Conservation (phyloP, 768 basidiomycete species). For the Termitomyces sp. region DNA sequence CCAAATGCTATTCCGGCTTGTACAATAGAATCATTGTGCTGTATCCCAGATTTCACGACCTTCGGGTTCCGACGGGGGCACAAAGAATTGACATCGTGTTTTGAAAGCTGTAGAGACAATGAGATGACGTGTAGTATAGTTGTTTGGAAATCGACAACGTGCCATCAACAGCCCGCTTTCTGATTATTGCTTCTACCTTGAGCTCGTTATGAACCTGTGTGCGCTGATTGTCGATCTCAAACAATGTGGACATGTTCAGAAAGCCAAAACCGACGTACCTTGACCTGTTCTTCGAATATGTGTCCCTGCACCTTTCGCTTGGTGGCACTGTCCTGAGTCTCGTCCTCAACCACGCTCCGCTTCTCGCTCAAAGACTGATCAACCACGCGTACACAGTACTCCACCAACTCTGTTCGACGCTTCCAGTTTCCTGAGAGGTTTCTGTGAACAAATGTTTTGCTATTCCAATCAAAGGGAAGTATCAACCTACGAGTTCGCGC, state of each 20-base stretch:
- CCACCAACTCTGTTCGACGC: slow-evolving; percentile 67
- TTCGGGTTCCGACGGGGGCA: slow-evolving; percentile 63
- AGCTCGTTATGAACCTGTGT: slow-evolving; percentile 77
- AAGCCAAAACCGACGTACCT: slow-evolving; percentile 38
- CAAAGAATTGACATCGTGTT: slow-evolving; percentile 78
- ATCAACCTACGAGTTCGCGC: slow-evolving; percentile 76
- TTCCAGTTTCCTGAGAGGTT: slow-evolving; percentile 58
- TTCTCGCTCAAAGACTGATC: slow-evolving; percentile 64
- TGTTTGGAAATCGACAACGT: slow-evolving; percentile 21
- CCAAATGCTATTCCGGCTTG: no score
- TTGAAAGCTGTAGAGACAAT: slow-evolving; percentile 55
- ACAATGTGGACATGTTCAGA: slow-evolving; percentile 1
- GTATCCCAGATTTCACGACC: slow-evolving; percentile 56
- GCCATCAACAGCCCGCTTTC: slow-evolving; percentile 72
- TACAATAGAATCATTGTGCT: slow-evolving; percentile 17
- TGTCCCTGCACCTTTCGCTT: slow-evolving; percentile 54
- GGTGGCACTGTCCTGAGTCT: slow-evolving; percentile 41
- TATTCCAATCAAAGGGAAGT: slow-evolving; percentile 18
- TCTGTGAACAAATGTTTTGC: slow-evolving; percentile 15
- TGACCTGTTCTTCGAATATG: slow-evolving; percentile 66
- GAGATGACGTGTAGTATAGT: slow-evolving; percentile 6
- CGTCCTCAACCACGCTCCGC: slow-evolving; percentile 40
- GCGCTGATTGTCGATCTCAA: slow-evolving; percentile 39
- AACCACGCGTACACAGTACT: slow-evolving; percentile 72
- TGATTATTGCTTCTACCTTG: slow-evolving; percentile 68